Percentiles rank a stretch among this genome's conserved stretches.
phyloP scores from a whole-genome alignment of 164 flowering plant species.

The Chimonanthus praecox region DNA sequence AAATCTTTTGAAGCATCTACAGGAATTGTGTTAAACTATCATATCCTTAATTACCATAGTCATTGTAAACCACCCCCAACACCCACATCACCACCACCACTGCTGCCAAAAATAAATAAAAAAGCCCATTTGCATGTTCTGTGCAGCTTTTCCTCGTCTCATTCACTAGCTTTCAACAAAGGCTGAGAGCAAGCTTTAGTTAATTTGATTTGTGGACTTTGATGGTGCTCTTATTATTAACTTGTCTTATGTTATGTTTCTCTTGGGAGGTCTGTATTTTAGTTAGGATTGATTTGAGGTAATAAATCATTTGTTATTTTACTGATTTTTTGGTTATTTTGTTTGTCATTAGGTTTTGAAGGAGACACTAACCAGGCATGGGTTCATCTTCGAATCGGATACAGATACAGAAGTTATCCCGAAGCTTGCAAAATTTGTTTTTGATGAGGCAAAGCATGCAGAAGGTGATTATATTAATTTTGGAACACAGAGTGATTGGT shows the following conservation, averaged over 20 bases:
- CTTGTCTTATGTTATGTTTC: neutral
- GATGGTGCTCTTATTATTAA: too few species aligned
- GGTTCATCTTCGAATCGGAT: constrained; percentile 89
- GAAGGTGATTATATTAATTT: constrained; percentile 40
- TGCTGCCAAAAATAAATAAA: too few species aligned
- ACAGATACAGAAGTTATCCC: constrained; percentile 99
- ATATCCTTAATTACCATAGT: too few species aligned
- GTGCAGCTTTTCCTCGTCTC: neutral
- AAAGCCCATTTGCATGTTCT: neutral
- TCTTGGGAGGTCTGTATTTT: neutral
- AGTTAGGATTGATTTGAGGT: neutral
- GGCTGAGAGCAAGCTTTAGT: neutral
- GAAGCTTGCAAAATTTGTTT: constrained; percentile 94
- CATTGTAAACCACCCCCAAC: too few species aligned
- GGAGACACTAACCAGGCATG: constrained; percentile 82
- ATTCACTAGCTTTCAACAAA: neutral
- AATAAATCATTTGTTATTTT: neutral
- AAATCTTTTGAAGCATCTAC: too few species aligned
- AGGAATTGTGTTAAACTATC: too few species aligned
- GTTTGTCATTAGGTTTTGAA: constrained; percentile 60
- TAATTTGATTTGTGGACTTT: neutral
- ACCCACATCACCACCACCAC: too few species aligned
- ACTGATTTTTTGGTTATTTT: neutral
- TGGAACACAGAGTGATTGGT: neutral
- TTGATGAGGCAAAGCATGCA: constrained; percentile 77